phyloP scores from a whole-genome alignment of 768 basidiomycete genomes.

The Daedaleopsis nitida region DNA sequence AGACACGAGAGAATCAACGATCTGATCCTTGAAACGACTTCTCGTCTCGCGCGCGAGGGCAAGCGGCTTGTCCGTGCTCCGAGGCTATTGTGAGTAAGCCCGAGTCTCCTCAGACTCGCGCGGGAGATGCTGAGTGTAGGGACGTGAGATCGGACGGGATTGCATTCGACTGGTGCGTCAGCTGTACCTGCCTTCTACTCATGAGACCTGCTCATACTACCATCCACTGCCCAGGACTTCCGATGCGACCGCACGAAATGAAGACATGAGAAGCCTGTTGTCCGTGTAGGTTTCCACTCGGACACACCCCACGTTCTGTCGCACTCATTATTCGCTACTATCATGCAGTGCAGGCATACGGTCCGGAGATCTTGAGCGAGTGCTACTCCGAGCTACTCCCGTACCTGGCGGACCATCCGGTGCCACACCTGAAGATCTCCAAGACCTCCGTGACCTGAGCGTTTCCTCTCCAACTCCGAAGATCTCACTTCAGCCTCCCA shows the following conservation, averaged over 20 bases:
- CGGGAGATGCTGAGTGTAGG: conserved; percentile 1
- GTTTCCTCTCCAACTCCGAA: too few species aligned
- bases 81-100: conserved; percentile 19
- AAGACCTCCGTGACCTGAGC: neutral
- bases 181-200: neutral
- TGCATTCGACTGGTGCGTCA: conserved; percentile 21
- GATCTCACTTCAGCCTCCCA: neutral
- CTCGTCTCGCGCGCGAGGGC: conserved; percentile 14
- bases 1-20: conserved; percentile 17
- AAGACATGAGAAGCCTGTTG: conserved; percentile 9
- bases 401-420: neutral
- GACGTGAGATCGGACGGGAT: conserved; percentile 19
- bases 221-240: conserved; percentile 5
- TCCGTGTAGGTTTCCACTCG: conserved; percentile 12
- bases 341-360: conserved; percentile 18
- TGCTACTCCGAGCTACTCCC: conserved; percentile 7
- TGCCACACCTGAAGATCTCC: neutral
- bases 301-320: too few species aligned
- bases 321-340: neutral
- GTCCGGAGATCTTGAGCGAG: conserved; percentile 9
- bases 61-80: conserved; percentile 22
- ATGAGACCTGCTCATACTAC: neutral
- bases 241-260: conserved; percentile 14
- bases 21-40: conserved; percentile 14
- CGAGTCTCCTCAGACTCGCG: neutral